These are phyloP conservation scores for Dothideomycetes sp. DNA, from an alignment of 2,329 filamentous ascomycete genomes.

Conservation along the genomic window DNA sequence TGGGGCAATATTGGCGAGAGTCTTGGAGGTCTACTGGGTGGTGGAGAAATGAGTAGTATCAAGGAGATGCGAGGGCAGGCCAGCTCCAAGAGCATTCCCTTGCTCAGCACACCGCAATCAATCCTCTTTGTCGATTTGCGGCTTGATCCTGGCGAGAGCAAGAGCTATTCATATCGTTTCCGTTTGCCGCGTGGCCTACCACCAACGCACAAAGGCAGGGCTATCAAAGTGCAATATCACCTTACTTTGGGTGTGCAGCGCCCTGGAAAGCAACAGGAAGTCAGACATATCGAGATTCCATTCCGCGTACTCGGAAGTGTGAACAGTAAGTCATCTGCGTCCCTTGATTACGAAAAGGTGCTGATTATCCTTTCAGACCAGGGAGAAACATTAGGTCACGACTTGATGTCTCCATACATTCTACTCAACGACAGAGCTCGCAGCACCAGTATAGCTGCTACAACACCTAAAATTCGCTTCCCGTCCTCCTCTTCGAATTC, in stretches of 20 bases:
- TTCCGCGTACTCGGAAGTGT: slow-evolving; percentile 92
- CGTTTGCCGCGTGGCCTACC: slow-evolving; percentile 80
- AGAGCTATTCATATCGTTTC: slow-evolving; percentile 78
- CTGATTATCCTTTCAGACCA: slow-evolving; percentile 40
- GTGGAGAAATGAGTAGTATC: slow-evolving; percentile 81
- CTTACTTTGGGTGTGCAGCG: slow-evolving; percentile 87
- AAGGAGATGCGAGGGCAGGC: slow-evolving; percentile 88
- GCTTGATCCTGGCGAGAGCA: slow-evolving; percentile 79
- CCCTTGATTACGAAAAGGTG: neutral
- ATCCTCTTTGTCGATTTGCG: slow-evolving; percentile 91
- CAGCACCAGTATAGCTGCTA: slow-evolving; percentile 30
- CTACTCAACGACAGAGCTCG: slow-evolving; percentile 74
- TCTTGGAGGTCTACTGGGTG: slow-evolving; percentile 76
- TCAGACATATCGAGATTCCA: slow-evolving; percentile 84
- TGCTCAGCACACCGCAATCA: slow-evolving; percentile 91
- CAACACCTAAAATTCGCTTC: slow-evolving; percentile 10
- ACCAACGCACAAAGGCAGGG: slow-evolving; percentile 80
- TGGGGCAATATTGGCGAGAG: slow-evolving; percentile 86
- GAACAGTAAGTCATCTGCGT: slow-evolving; percentile 45
- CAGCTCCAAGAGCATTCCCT: slow-evolving; percentile 75
- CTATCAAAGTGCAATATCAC: slow-evolving; percentile 88
- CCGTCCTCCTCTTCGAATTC: slow-evolving; percentile 16
- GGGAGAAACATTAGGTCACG: slow-evolving; percentile 83
- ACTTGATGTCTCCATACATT: slow-evolving; percentile 90
- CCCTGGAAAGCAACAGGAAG: slow-evolving; percentile 68